phyloP scores from a whole-genome alignment of 116 monocot genomes.

The Dioscorea cayenensis region DNA sequence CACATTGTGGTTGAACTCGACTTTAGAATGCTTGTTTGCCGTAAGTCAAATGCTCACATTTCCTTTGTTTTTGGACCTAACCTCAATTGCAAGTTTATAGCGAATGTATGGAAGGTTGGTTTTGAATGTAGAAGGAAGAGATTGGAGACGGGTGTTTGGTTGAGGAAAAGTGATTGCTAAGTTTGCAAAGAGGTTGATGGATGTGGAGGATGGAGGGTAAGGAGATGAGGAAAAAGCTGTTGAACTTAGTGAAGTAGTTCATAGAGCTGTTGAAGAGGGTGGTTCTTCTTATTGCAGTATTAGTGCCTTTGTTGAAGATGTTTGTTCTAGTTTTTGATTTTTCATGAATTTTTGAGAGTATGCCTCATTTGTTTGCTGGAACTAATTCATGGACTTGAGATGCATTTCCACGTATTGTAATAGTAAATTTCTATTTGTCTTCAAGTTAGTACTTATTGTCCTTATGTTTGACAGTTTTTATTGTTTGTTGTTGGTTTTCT shows the following conservation, averaged over 20 bases:
- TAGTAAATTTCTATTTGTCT: no score
- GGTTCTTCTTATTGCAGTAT: slow-evolving; percentile 27
- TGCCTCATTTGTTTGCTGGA: no score
- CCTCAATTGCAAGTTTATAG: slow-evolving; percentile 21
- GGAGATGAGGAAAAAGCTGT: slow-evolving; percentile 29
- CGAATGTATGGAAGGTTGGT: slow-evolving; percentile 55
- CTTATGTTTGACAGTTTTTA: no score
- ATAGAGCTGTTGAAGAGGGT: no score
- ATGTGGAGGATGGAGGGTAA: slow-evolving; percentile 31
- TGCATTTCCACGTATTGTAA: no score
- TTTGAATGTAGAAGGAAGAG: slow-evolving; percentile 31
- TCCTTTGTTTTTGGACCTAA: slow-evolving; percentile 56
- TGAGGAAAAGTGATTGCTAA: slow-evolving; percentile 36
- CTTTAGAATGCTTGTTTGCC: slow-evolving; percentile 39
- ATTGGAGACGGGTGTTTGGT: slow-evolving; percentile 11
- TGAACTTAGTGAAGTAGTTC: slow-evolving; percentile 23
- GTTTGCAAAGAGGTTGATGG: slow-evolving; percentile 52
- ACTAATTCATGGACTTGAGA: no score
- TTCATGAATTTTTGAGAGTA: no score
- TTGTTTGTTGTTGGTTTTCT: no score
- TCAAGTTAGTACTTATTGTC: no score
- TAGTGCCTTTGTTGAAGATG: no score
- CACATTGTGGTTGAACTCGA: slow-evolving; percentile 85
- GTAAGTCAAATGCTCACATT: slow-evolving; percentile 54
- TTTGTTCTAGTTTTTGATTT: no score